Evolutionary conservation across 176 grass and related monocot species (phyloP).

Genomic region (Cymbopogon citratus): DNA sequence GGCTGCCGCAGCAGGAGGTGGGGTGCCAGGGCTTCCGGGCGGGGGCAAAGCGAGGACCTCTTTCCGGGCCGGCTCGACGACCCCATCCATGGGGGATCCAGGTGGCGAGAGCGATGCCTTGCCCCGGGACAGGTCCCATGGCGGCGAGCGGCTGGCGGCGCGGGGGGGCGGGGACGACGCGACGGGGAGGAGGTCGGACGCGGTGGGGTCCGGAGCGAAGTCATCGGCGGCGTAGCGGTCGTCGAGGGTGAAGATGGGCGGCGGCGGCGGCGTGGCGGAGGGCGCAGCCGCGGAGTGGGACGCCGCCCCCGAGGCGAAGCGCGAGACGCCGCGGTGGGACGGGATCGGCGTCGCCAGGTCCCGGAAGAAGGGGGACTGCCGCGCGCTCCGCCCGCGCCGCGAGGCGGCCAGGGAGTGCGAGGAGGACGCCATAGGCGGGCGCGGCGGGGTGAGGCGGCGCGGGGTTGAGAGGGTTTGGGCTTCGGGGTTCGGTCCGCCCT

Average conservation of each 20-base stretch:
- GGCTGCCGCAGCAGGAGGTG: slow-evolving; percentile 3
- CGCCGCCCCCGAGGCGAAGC: slow-evolving; percentile 25
- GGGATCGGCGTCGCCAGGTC: slow-evolving; percentile 64
- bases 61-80: slow-evolving; percentile 32
- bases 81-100: slow-evolving; percentile 46
- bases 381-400: slow-evolving; percentile 27
- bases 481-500: neutral
- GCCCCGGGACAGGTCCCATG: slow-evolving; percentile 43
- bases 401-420: slow-evolving; percentile 33
- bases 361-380: slow-evolving; percentile 69
- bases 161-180: slow-evolving; percentile 43
- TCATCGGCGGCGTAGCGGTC: slow-evolving; percentile 56
- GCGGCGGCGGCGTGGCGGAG: slow-evolving; percentile 39
- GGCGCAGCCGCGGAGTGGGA: neutral
- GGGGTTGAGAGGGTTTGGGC: slow-evolving; percentile 28
- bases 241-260: slow-evolving; percentile 74
- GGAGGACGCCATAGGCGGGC: slow-evolving; percentile 21
- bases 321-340: slow-evolving; percentile 42
- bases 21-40: slow-evolving; percentile 30
- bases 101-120: neutral
- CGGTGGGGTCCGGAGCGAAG: slow-evolving; percentile 57
- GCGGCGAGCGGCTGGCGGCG: slow-evolving; percentile 26
- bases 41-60: slow-evolving; percentile 42
- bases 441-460: neutral
- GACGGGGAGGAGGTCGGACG: slow-evolving; percentile 58